Evolutionary conservation across 1,284 basidiomycete genomes (phyloP), one percentile per base, ranked within the genome.

Genomic region (Phellinidium pouzarii): DNA sequence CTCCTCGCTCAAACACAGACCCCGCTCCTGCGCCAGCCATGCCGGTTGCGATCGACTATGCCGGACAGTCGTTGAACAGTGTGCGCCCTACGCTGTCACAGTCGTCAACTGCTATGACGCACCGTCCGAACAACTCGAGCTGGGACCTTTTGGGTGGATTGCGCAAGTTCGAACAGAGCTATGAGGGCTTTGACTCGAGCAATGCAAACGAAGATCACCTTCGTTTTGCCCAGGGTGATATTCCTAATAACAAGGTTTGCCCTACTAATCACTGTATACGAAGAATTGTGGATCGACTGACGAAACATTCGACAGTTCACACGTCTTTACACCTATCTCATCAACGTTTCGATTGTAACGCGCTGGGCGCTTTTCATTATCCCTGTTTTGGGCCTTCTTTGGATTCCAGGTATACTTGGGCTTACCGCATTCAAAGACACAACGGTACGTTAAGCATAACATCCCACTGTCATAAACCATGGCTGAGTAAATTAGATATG

Each of bases 361-460:
- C 80, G 91, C 44, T 93, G 90, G 90, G 72, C 80, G 29, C 59
- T 91, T 22, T 91, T 86, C 70, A 88, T 91, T 61, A 64, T 91
- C 19, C 90, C 90, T 2, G 67, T 89, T 14, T 68, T 88, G 37
- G 80, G 64, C 7, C 58, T 91, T 6, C 64, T 92, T 1, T 92
- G 88, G 88, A 86, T 87, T 41, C 83, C 82, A 9, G 82, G 80
- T 17, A 90, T 94, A 56, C 66, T 94, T 23, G 77, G 78, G 22
- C 65, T 91, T 17, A 85, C 88, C 0, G 72, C 68, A 4, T 79
- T 71, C 50, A 77, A 73, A 3, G 67, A 79, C 48, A 79, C 79
- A 14, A 72, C 68, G 44, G 82, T 81, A 58, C 62, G 77, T 52
- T 53, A 11, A 12, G 11, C 5, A 26, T 8, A 8, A 2, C 9